A percentile compares a stretch with the other conserved stretches of the same genome.
Conservation (phyloP, 1,139 yeast species). For the Magnusiomyces suaveolens region DNA sequence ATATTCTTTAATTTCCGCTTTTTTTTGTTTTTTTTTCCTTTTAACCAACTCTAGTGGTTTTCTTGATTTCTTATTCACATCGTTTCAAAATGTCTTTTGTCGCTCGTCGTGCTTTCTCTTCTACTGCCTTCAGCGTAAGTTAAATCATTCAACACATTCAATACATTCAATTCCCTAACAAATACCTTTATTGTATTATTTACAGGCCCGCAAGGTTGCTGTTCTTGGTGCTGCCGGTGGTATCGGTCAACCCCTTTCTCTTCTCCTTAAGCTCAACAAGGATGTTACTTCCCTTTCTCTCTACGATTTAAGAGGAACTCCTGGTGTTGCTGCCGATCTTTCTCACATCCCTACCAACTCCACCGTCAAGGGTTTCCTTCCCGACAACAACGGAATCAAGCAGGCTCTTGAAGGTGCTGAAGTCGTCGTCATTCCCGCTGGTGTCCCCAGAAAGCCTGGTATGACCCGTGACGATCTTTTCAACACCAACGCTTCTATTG, state of each 20-base stretch:
- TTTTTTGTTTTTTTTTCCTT: conserved; percentile 3
- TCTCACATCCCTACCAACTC: conserved; percentile 91
- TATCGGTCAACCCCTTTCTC: conserved; percentile 95
- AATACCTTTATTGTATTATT: too few relatives aligned
- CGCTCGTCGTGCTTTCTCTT: conserved; percentile 20
- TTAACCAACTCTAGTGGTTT: conserved; percentile 3
- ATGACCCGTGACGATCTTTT: conserved; percentile 94
- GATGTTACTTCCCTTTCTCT: conserved; percentile 77
- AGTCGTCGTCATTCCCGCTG: conserved; percentile 93
- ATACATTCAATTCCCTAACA: not conserved
- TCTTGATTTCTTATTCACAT: not conserved
- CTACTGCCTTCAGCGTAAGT: conserved; percentile 18
- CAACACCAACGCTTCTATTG: conserved; percentile 94
- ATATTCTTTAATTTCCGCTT: not conserved
- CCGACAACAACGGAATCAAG: conserved; percentile 76
- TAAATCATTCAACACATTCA: too few relatives aligned
- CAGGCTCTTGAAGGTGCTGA: conserved; percentile 72
- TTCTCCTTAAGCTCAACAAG: conserved; percentile 77
- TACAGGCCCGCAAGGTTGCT: conserved; percentile 43
- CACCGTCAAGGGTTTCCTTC: conserved; percentile 66
- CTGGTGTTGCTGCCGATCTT: conserved; percentile 95
- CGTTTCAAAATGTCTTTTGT: conserved; percentile 14
- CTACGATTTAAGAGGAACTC: conserved; percentile 88
- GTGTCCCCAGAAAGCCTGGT: conserved; percentile 99
- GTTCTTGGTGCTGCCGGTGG: conserved; percentile 98